Base-by-base conservation (phyloP, 1,139 yeast genomes). In the Arxiozyma slooffiae region DNA sequence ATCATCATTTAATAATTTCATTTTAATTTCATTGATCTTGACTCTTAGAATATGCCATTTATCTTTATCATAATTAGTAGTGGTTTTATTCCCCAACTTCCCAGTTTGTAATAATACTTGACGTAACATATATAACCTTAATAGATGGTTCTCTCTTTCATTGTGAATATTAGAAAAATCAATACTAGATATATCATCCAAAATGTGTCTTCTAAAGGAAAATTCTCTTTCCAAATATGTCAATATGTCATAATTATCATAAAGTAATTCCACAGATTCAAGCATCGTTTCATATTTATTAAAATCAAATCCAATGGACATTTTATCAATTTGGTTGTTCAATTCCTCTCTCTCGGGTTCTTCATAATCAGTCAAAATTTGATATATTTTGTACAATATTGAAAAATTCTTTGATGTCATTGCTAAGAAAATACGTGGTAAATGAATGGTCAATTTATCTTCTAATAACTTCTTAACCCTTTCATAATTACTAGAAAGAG, bases 351-450 rank as follows among this genome's bases (percentile, higher is more conserved):
- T 74, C 42, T 75, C 73, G 4, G 87, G 82, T 57, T 85, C 90
- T 6, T 78, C 71, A 59, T 82, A 84, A 23, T 87, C 36, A 52
- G 90, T 62, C 49, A 90, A 71, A 55, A 85, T 85, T 47, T 81
- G 76, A 4, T 78, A 74, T 46, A 88, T 77, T 48, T 79, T 77
- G 63, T 78, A 85, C 34, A 87, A 67, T 0, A 87, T 76, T 46
- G 78, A 74, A 63, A 87, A 90, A 59, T 89, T 96, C 34, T 67
- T 67, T 0, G 96, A 84, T 53, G 85, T 88, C 48, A 92, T 81
- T 38, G 78, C 76, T 1, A 89, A 72, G 11, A 81, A 82, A 48
- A 87, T 75, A 55, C 80, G 77, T 5, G 95, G 86, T 50, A 88
- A 71, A 56, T 84, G 85, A 6, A 85, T 78, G 2, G 73, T 63